Conservation (phyloP, 2,329 filamentous ascomycete genomes). For the Knufia petricola region DNA sequence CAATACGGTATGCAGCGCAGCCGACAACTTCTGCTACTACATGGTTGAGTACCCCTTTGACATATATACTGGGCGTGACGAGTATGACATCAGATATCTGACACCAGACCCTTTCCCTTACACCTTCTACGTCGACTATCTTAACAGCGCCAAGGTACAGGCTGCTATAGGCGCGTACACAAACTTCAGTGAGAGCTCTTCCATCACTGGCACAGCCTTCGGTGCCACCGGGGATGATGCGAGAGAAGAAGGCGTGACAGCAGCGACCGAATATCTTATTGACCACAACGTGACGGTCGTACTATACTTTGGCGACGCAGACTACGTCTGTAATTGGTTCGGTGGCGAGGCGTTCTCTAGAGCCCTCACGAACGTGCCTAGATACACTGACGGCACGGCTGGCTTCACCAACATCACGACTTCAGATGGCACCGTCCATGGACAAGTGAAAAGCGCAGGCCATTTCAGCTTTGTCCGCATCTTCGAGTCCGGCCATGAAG, state of each 20-base stretch:
- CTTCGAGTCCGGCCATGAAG: conserved; percentile 34
- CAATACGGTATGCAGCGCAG: conserved; percentile 40
- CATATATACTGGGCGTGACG: conserved; percentile 42
- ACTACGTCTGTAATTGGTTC: conserved; percentile 25
- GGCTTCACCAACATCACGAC: conserved; percentile 28
- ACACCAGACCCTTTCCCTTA: conserved; percentile 30
- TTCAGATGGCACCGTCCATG: conserved; percentile 40
- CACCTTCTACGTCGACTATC: conserved; percentile 40
- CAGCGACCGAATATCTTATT: conserved; percentile 35
- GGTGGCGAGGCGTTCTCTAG: conserved; percentile 43
- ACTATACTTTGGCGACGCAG: conserved; percentile 28
- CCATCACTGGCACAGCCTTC: conserved; percentile 35
- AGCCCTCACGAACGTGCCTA: conserved; percentile 21
- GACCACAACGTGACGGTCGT: conserved; percentile 30
- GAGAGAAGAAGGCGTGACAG: conserved; percentile 34
- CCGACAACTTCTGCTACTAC: conserved; percentile 47
- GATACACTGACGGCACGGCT: conserved; percentile 28
- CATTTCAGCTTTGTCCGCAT: conserved; percentile 34
- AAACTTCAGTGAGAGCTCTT: conserved; percentile 39
- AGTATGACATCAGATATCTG: conserved; percentile 39
- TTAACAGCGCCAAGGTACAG: conserved; percentile 40
- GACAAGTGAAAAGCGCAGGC: conserved; percentile 39
- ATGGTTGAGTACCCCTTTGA: conserved; percentile 47
- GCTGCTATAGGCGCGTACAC: conserved; percentile 42
- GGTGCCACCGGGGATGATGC: conserved; percentile 36